Percentiles rank a stretch among this genome's conserved stretches.
These are phyloP conservation scores for Platanthera zijinensis DNA, from an alignment of 106 monocot species.

Conservation along the genomic window DNA sequence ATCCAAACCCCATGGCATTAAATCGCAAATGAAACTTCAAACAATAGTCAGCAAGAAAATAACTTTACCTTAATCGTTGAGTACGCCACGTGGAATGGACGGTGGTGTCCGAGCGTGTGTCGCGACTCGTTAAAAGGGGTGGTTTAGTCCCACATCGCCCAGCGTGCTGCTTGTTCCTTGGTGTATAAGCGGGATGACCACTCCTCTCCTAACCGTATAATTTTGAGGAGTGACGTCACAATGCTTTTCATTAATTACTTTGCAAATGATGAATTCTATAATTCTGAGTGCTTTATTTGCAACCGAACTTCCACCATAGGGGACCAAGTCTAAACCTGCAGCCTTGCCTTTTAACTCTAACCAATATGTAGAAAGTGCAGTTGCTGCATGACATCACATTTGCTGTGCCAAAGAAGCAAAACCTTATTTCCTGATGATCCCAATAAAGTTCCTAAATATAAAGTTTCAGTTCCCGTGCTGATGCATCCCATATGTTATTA, in stretches of 20 bases:
- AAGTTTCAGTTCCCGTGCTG: constrained; percentile 59
- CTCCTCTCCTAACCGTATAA: too few relatives aligned
- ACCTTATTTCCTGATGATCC: constrained; percentile 43
- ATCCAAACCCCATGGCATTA: too few relatives aligned
- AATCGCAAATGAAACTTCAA: too few relatives aligned
- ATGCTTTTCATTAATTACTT: too few relatives aligned
- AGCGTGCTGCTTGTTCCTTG: too few relatives aligned
- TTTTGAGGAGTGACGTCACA: too few relatives aligned
- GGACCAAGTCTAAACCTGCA: constrained; percentile 56
- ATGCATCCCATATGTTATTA: too few relatives aligned
- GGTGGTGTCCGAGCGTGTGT: too few relatives aligned
- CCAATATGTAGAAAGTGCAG: constrained; percentile 61
- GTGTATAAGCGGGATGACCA: too few relatives aligned
- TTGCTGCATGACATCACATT: constrained; percentile 67
- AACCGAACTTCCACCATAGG: constrained; percentile 55
- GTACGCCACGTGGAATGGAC: too few relatives aligned
- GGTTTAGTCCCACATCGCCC: too few relatives aligned
- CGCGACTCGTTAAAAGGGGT: too few relatives aligned
- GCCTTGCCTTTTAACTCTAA: constrained; percentile 51
- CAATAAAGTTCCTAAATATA: constrained; percentile 68
- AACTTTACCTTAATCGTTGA: constrained; percentile 69
- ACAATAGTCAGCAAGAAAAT: neutral
- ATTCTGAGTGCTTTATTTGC: constrained; percentile 57
- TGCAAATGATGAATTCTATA: constrained; percentile 64
- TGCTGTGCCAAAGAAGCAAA: constrained; percentile 62